These are phyloP conservation scores for Trametes polyzona DNA, from an alignment of 1,284 basidiomycete genomes.

Conservation along the genomic window DNA sequence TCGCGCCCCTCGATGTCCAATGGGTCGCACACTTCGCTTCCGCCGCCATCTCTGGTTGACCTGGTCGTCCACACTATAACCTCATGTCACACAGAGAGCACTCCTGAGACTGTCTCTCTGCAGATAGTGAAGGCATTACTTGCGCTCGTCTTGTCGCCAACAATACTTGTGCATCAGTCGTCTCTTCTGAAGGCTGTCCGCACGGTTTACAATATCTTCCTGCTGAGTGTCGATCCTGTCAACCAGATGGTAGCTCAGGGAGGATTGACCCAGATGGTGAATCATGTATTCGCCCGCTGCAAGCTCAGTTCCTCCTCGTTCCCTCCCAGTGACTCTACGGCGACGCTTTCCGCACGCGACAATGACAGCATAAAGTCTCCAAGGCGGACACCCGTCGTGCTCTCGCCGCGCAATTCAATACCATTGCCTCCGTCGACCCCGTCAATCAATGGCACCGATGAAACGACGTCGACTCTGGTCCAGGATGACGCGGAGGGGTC, in stretches of 20 bases:
- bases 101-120: conserved; percentile 87
- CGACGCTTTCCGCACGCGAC: conserved; percentile 26
- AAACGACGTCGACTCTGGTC: conserved; percentile 20
- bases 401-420: conserved; percentile 37
- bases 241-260: conserved; percentile 98
- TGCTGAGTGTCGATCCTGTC: conserved; percentile 85
- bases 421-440: conserved; percentile 16
- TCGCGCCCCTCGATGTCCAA: conserved; percentile 46
- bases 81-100: conserved; percentile 85
- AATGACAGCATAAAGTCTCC: conserved; percentile 21
- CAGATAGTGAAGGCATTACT: conserved; percentile 96
- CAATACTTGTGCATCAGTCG: conserved; percentile 90
- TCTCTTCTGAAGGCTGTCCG: conserved; percentile 93
- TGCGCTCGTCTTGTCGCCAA: conserved; percentile 84
- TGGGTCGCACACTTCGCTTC: conserved; percentile 53
- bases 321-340: conserved; percentile 31
- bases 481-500: conserved; percentile 12
- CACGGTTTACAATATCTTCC: conserved; percentile 96
- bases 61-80: conserved; percentile 94
- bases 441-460: conserved; percentile 19
- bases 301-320: conserved; percentile 35
- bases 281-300: conserved; percentile 90
- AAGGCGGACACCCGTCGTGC: conserved; percentile 31
- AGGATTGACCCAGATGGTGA: conserved; percentile 95
- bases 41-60: conserved; percentile 80